These are phyloP conservation scores for Hymenoscyphus fraxineus DNA, from an alignment of 2,329 filamentous ascomycete species.

Conservation along the genomic window DNA sequence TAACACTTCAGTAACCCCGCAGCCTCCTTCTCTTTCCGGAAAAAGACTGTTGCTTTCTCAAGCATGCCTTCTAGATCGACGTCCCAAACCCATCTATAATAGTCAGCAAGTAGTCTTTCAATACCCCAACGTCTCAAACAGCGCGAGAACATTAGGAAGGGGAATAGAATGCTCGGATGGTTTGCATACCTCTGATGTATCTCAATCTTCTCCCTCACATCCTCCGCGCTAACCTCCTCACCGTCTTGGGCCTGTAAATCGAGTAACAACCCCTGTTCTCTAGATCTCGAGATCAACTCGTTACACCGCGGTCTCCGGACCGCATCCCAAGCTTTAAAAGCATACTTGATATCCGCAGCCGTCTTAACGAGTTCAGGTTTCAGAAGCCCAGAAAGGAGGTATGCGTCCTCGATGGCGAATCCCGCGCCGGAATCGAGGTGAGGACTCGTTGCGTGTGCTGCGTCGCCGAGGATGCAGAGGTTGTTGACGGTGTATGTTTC, in stretches of 20 bases:
- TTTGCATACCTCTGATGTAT: constrained; percentile 8
- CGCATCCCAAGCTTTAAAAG: constrained; percentile 39
- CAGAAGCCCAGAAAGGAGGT: constrained; percentile 52
- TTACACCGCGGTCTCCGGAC: constrained; percentile 39
- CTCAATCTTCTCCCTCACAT: constrained; percentile 10
- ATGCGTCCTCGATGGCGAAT: constrained; percentile 52
- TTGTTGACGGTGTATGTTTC: constrained; percentile 42
- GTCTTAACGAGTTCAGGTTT: constrained; percentile 35
- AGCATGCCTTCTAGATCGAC: constrained; percentile 21
- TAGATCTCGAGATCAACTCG: constrained; percentile 39
- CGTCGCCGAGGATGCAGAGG: constrained; percentile 51
- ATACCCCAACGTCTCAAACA: too few relatives aligned
- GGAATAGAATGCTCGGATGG: not conserved
- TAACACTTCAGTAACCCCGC: not conserved
- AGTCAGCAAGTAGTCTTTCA: not conserved
- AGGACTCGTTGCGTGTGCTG: constrained; percentile 53
- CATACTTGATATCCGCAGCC: constrained; percentile 29
- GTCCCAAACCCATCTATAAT: constrained; percentile 19
- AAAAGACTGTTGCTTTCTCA: constrained; percentile 3
- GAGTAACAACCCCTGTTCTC: constrained; percentile 33
- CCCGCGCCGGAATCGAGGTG: constrained; percentile 53
- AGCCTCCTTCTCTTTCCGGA: constrained; percentile 8
- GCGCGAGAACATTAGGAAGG: not conserved
- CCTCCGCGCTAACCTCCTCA: constrained; percentile 5
- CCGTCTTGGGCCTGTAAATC: constrained; percentile 15